Evolutionary conservation across 2,329 filamentous ascomycete genomes (phyloP).

Genomic region (Aureobasidium sp.): DNA sequence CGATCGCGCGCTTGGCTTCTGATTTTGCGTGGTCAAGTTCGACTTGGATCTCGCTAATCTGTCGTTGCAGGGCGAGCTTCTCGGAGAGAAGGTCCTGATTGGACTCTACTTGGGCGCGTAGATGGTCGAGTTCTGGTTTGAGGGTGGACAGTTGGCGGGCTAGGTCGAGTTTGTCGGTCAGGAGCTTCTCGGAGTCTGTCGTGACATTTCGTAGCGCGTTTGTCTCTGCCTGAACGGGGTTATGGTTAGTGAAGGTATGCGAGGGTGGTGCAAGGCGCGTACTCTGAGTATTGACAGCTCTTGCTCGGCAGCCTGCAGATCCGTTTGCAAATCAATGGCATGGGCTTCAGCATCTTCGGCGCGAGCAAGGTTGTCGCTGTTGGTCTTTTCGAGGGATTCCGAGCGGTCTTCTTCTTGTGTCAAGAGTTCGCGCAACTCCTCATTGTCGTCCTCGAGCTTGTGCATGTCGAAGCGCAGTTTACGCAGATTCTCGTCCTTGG

Average conservation of each 20-base stretch:
- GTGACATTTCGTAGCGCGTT: slow-evolving; percentile 59
- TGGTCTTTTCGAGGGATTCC: slow-evolving; percentile 45
- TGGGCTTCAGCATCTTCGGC: slow-evolving; percentile 43
- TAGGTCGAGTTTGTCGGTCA: slow-evolving; percentile 59
- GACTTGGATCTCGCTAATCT: slow-evolving; percentile 68
- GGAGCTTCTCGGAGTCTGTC: slow-evolving; percentile 62
- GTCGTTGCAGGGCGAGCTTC: slow-evolving; percentile 71
- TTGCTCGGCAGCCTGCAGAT: slow-evolving; percentile 45
- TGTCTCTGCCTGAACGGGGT: slow-evolving; percentile 57
- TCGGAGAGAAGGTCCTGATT: slow-evolving; percentile 67
- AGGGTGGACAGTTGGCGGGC: slow-evolving; percentile 52
- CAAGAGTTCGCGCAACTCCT: slow-evolving; percentile 58
- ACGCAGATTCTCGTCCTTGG: slow-evolving; percentile 68
- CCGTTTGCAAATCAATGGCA: slow-evolving; percentile 40
- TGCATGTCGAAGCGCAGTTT: slow-evolving; percentile 62
- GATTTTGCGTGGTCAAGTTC: slow-evolving; percentile 77
- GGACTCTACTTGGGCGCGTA: slow-evolving; percentile 50
- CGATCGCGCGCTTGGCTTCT: slow-evolving; percentile 52
- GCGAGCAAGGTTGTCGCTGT: slow-evolving; percentile 42
- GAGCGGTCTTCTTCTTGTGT: slow-evolving; percentile 54
- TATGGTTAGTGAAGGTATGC: background rate
- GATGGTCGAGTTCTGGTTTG: slow-evolving; percentile 56
- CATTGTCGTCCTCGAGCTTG: slow-evolving; percentile 68
- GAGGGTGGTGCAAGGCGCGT: background rate
- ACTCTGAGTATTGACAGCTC: slow-evolving; percentile 54